Evolutionary conservation across 345 rosid species (phyloP).

Genomic region (Erodium maritimum): DNA sequence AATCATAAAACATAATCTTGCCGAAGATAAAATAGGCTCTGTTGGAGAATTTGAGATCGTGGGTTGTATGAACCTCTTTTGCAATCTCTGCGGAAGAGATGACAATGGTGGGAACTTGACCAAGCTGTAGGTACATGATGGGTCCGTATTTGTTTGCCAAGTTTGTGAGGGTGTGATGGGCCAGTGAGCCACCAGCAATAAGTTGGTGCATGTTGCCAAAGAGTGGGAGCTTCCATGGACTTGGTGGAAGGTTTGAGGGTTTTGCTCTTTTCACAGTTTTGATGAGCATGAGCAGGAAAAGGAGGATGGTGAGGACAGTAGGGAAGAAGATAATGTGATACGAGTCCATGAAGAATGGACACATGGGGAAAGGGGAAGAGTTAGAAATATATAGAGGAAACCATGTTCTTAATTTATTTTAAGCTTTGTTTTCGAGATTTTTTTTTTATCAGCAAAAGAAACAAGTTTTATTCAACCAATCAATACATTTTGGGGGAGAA

Average conservation of each 20-base stretch:
- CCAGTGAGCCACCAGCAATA: neutral
- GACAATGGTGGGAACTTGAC: neutral
- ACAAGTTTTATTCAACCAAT: no score
- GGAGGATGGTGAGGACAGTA: no score
- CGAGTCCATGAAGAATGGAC: no score
- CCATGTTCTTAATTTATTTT: no score
- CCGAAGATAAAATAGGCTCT: neutral
- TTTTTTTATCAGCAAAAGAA: no score
- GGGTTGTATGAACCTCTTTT: neutral
- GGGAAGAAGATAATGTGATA: no score
- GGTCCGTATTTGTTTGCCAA: conserved; percentile 1
- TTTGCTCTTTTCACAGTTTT: no score
- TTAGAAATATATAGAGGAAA: no score
- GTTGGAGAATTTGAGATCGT: conserved; percentile 1
- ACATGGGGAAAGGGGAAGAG: no score
- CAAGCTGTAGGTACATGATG: neutral
- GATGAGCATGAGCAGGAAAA: no score
- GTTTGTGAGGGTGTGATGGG: neutral
- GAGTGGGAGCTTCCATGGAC: conserved; percentile 3
- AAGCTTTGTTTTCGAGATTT: no score
- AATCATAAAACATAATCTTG: neutral
- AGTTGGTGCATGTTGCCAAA: conserved; percentile 2
- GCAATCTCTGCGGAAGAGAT: conserved; percentile 4
- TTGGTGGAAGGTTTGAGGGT: neutral
- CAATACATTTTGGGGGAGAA: no score